Conservation (phyloP, 106 monocot genomes). For the Gastrodia elata region DNA sequence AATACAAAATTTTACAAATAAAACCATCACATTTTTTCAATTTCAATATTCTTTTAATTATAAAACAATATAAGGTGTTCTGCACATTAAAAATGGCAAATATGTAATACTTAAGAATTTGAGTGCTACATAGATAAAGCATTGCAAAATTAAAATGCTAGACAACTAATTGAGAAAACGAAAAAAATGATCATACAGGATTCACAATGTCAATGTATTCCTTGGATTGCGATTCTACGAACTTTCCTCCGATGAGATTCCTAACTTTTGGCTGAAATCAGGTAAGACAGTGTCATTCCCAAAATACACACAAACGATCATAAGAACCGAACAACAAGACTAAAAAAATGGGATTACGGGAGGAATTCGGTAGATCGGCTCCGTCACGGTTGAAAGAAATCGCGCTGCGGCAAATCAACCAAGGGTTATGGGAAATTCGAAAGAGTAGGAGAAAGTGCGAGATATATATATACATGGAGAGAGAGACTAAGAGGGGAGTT, state of each 20-base stretch:
- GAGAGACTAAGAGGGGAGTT: background rate
- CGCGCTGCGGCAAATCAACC: background rate
- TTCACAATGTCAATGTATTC: conserved; percentile 76
- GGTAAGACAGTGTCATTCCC: background rate
- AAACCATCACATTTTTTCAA: too few species aligned
- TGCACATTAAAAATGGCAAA: too few species aligned
- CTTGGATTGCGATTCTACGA: conserved; percentile 63
- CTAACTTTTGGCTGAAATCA: conserved; percentile 41
- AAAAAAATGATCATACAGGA: conserved; percentile 44
- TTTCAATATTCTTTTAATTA: too few species aligned
- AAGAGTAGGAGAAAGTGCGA: background rate
- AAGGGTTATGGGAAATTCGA: background rate
- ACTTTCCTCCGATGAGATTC: conserved; percentile 85
- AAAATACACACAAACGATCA: background rate
- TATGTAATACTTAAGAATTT: too few species aligned
- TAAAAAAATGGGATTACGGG: conserved; percentile 15
- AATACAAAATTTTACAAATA: too few species aligned
- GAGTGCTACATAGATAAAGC: too few species aligned
- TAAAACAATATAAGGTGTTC: too few species aligned
- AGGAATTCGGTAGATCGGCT: conserved; percentile 13
- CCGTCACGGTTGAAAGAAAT: conserved; percentile 38
- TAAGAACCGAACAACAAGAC: background rate
- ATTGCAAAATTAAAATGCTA: too few species aligned
- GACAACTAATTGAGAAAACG: background rate
- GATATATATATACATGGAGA: background rate